A percentile compares a stretch with the other conserved stretches of the same genome.
phyloP scores from a whole-genome alignment of 352 stramenopile species.

The Globisporangium paroecandrum region DNA sequence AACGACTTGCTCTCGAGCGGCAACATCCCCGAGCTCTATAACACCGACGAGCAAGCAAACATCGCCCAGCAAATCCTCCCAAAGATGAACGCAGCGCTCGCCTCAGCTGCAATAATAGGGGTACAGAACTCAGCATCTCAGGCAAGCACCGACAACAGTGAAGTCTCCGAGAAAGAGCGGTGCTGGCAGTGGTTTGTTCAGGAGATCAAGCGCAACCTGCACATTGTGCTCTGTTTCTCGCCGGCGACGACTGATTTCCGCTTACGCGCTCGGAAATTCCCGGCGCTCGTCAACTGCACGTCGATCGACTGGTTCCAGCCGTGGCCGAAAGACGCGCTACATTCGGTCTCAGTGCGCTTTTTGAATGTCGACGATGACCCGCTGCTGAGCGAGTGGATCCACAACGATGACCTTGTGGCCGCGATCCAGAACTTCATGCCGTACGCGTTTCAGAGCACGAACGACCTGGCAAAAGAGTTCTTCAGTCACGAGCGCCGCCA shows the following conservation, averaged over 20 bases:
- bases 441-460: slow-evolving; percentile 92
- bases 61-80: slow-evolving; percentile 87
- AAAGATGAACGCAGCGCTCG: slow-evolving; percentile 75
- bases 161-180: slow-evolving; percentile 87
- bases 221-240: slow-evolving; percentile 94
- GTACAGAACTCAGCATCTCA: background rate
- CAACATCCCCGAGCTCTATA: slow-evolving; percentile 92
- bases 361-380: slow-evolving; percentile 42
- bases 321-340: slow-evolving; percentile 90
- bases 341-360: slow-evolving; percentile 86
- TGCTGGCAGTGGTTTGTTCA: slow-evolving; percentile 92
- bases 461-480: slow-evolving; percentile 81
- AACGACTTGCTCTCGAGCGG: slow-evolving; percentile 93
- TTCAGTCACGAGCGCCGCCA: slow-evolving; percentile 66
- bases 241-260: slow-evolving; percentile 90
- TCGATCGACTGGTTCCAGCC: slow-evolving; percentile 94
- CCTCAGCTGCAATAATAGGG: slow-evolving; percentile 9
- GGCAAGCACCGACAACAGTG: slow-evolving; percentile 6
- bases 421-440: slow-evolving; percentile 92
- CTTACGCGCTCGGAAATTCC: slow-evolving; percentile 89
- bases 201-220: slow-evolving; percentile 90
- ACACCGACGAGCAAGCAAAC: slow-evolving; percentile 85
- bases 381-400: slow-evolving; percentile 18
- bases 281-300: slow-evolving; percentile 92
- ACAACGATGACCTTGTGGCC: slow-evolving; percentile 41